Base-by-base conservation (phyloP, 305 asterid species). In the Fraxinus nigra region DNA sequence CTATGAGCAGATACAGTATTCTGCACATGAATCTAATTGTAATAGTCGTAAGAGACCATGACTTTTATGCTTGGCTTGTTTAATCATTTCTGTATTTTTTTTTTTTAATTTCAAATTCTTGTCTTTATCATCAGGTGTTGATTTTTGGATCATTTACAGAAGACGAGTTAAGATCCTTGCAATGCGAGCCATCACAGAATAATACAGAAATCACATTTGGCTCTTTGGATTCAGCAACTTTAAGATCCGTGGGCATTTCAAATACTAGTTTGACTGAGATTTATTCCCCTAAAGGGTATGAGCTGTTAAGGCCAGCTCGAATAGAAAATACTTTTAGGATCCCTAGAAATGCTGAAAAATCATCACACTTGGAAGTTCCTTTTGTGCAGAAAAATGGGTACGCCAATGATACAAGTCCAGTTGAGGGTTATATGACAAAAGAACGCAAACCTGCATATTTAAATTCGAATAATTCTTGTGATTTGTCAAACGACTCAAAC, bases 81-180 rank as follows among this genome's bases (percentile, higher is more conserved):
- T 63, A 26, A 67, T 65, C 33, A 48, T 35, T 59, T 80, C 33
- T 80, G 48, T 38, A 0, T 33, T 33, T 33, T 4, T 33, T 37
- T 76, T 48, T 74, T 61, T 33, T 75, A 54, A 51, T 79, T 51
- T 22, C 59, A 2, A 24, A 46, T 28, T 74, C 38, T 76, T 83
- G 30, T 75, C 82, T 82, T 72, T 59, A 28, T 40, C 77, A 37
- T 85, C 90, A 93, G 97, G 90, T 89, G 89, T 76, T 93, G 79
- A 86, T 89, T 80, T 93, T 92, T 88, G 97, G 97, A 81, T 92
- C 97, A 79, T 93, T 93, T 86, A 91, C 97, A 14, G 95, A 92
- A 85, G 97, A 93, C 59, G 97, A 93, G 89, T 81, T 89, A 88
- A 92, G 84, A 88, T 85, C 89, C 84, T 85, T 93, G 87, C 88